These are phyloP conservation scores for Albophoma yamanashiensis DNA, from an alignment of 2,329 filamentous ascomycete genomes.

Conservation along the genomic window DNA sequence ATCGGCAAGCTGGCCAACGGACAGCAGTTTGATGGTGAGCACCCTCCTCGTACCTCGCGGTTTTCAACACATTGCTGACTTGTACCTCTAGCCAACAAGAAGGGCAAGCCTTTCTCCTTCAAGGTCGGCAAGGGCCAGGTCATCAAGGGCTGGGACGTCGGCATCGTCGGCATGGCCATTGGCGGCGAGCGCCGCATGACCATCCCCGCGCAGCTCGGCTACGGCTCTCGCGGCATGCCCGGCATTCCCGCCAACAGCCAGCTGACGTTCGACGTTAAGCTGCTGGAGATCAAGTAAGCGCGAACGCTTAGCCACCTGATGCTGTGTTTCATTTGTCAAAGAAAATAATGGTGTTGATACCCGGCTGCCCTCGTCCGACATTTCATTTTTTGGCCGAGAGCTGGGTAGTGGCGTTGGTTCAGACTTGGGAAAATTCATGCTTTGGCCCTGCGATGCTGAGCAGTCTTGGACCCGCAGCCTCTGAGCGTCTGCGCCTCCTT, in stretches of 20 bases:
- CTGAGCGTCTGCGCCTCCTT: slow-evolving; percentile 17
- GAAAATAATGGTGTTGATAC: slow-evolving; percentile 1
- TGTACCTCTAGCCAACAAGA: slow-evolving; percentile 71
- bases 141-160: slow-evolving; percentile 98
- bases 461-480: slow-evolving; percentile 37
- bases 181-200: slow-evolving; percentile 89
- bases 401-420: slow-evolving; percentile 6
- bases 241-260: slow-evolving; percentile 89
- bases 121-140: slow-evolving; percentile 91
- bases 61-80: neutral
- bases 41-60: neutral
- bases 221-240: slow-evolving; percentile 72
- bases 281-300: slow-evolving; percentile 69
- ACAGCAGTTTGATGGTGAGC: slow-evolving; percentile 88
- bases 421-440: slow-evolving; percentile 1
- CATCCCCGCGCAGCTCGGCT: slow-evolving; percentile 78
- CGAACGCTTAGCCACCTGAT: neutral
- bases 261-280: slow-evolving; percentile 84
- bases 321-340: neutral
- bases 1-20: slow-evolving; percentile 94
- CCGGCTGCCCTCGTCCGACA: slow-evolving; percentile 1
- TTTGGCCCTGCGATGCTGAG: slow-evolving; percentile 24
- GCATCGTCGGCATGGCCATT: slow-evolving; percentile 82
- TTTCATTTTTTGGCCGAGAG: neutral
- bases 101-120: slow-evolving; percentile 94